Base-by-base conservation (phyloP, 2,329 filamentous ascomycete species). In the Penicillium sp. region DNA sequence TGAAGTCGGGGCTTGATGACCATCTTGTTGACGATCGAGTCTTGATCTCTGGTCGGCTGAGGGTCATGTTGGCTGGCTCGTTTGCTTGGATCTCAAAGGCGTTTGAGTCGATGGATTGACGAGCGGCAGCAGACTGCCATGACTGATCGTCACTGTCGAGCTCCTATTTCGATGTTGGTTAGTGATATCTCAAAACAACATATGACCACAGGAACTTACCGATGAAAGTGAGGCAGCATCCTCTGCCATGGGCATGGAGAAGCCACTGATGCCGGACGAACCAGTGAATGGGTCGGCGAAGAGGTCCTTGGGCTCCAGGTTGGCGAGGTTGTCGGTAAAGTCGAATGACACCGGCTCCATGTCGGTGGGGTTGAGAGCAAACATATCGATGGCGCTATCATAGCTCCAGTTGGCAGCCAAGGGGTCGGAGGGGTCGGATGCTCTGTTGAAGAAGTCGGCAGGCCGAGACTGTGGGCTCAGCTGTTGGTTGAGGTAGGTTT, bases 341-440 rank as follows among this genome's bases (percentile, higher is more conserved):
- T 71, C 69, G 50, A 72, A 60, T 2, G 65, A 51, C 39, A 67
- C 64, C 9, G 65, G 52, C 46, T 71, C 65, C 45, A 69, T 68
- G 31, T 70, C 61, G 48, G 65, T 60, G 24, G 68, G 62, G 50
- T 70, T 68, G 42, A 70, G 46, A 18, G 67, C 63, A 56, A 72
- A 72, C 13, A 72, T 59, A 51, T 72, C 69, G 48, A 72, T 68
- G 21, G 67, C 64, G 45, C 60, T 70, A 54, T 71, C 69, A 46
- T 71, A 72, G 56, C 60, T 65, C 70, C 70, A 72, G 53, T 71
- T 69, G 59, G 68, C 70, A 27, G 71, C 64, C 16, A 70, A 45
- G 21, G 70, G 70, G 49, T 74, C 71, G 18, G 70, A 44, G 21
- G 70, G 70, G 48, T 74, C 71, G 16, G 70, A 65, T 14, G 62